Base-by-base conservation (phyloP, 1,139 yeast genomes). In the Scheffersomyces titani region DNA sequence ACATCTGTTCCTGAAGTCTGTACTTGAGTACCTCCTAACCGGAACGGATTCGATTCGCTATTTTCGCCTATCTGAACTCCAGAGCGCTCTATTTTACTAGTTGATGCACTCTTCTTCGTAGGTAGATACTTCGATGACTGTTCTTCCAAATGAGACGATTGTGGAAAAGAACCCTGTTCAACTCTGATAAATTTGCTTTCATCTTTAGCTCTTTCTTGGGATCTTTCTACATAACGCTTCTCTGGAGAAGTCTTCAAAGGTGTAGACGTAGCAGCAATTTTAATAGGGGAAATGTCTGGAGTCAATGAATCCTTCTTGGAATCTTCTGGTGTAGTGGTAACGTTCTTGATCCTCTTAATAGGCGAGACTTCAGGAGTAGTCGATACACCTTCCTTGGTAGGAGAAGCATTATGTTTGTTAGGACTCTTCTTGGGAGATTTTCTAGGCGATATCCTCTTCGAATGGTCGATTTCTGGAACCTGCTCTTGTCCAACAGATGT, bases 1-100 rank as follows among this genome's bases (percentile, higher is more conserved):
- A 52, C 53, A 9, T 60, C 64, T 5, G 54, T 54, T 44, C 57
- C 63, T 6, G 56, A 51, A 13, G 55, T 11, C 40, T 30, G 16
- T 11, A 9, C 16, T 11, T 30, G 9, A 30, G 40, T 11, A 9
- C 16, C 13, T 6, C 13, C 40, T 30, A 30, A 30, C 9, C 9
- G 16, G 40, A 30, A 30, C 2, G 40, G 40, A 30, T 30, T 30
- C 40, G 40, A 30, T 30, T 30, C 40, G 13, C 13, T 9, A 4
- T 30, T 30, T 30, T 7, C 16, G 40, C 40, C 40, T 11, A 30
- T 3, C 40, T 30, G 30, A 24, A 24, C 9, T 2, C 30, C 30
- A 24, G 30, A 24, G 9, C 7, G 40, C 40, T 30, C 40, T 9
- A 30, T 16, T 3, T 30, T 30, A 11, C 40, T 6, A 16, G 40